phyloP scores from a whole-genome alignment of 495 filamentous ascomycete genomes.

The Podospora pseudopauciseta region DNA sequence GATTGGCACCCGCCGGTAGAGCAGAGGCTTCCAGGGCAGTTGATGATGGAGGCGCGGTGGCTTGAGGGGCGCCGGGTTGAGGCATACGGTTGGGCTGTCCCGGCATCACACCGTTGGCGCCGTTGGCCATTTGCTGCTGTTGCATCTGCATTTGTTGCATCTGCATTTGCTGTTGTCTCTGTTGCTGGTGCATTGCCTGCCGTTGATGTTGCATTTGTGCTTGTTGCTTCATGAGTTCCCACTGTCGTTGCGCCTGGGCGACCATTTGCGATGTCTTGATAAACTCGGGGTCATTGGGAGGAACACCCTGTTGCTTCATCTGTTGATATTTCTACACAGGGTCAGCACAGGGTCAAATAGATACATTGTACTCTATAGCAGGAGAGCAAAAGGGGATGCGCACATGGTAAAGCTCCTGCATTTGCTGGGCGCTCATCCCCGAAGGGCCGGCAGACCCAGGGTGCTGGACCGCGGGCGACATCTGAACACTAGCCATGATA shows the following conservation, averaged over 20 bases:
- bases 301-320: constrained; percentile 73
- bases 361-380: background rate
- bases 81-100: constrained; percentile 33
- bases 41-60: constrained; percentile 32
- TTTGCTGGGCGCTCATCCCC: constrained; percentile 56
- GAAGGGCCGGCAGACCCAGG: constrained; percentile 52
- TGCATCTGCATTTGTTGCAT: constrained; percentile 43
- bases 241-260: constrained; percentile 60
- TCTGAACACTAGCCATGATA: constrained; percentile 74
- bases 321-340: constrained; percentile 67
- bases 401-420: constrained; percentile 61
- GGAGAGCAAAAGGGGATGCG: constrained; percentile 17
- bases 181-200: constrained; percentile 1
- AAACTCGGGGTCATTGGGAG: constrained; percentile 74
- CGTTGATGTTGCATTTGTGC: constrained; percentile 42
- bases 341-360: constrained; percentile 9
- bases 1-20: constrained; percentile 34
- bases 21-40: constrained; percentile 35
- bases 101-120: constrained; percentile 45
- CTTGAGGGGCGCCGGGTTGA: constrained; percentile 31
- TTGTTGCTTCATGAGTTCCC: constrained; percentile 46
- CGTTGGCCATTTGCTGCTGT: constrained; percentile 39
- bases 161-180: constrained; percentile 35
- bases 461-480: constrained; percentile 60
- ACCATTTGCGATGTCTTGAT: constrained; percentile 69